Evolutionary conservation across 441 rosid species (phyloP).

Genomic region (Erysimum cheiri): DNA sequence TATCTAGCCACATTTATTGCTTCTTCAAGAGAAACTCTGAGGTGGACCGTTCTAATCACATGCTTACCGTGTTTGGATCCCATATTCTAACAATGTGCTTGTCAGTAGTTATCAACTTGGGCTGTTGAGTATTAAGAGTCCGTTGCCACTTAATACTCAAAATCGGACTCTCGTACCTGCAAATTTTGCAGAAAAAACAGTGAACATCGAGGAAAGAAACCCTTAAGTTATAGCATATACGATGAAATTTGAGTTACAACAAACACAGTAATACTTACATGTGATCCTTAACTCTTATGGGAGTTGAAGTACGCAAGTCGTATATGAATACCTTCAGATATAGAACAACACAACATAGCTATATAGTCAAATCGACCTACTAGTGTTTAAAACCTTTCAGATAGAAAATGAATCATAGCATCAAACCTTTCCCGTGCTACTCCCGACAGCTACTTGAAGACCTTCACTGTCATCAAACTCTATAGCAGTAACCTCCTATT

Average conservation of each 20-base stretch:
- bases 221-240: background rate
- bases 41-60: background rate
- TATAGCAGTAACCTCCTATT: constrained; percentile 86
- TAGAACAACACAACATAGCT: constrained; percentile 12
- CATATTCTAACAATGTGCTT: constrained; percentile 86
- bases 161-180: constrained; percentile 90
- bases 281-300: constrained; percentile 83
- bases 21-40: background rate
- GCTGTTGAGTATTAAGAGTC: constrained; percentile 73
- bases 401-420: constrained; percentile 9
- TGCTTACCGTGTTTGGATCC: constrained; percentile 90
- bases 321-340: constrained; percentile 77
- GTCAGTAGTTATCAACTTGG: constrained; percentile 82
- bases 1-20: background rate
- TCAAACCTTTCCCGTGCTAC: constrained; percentile 85
- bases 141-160: constrained; percentile 92
- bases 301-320: constrained; percentile 85
- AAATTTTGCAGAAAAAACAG: constrained; percentile 33
- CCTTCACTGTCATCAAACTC: constrained; percentile 84
- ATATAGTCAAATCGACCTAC: background rate
- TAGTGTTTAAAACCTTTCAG: background rate
- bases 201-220: constrained; percentile 24
- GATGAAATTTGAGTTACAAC: background rate
- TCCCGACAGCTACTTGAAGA: constrained; percentile 85
- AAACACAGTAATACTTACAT: constrained; percentile 58